Conservation (phyloP, 306 rosid species). For the Inga leiocalycina region DNA sequence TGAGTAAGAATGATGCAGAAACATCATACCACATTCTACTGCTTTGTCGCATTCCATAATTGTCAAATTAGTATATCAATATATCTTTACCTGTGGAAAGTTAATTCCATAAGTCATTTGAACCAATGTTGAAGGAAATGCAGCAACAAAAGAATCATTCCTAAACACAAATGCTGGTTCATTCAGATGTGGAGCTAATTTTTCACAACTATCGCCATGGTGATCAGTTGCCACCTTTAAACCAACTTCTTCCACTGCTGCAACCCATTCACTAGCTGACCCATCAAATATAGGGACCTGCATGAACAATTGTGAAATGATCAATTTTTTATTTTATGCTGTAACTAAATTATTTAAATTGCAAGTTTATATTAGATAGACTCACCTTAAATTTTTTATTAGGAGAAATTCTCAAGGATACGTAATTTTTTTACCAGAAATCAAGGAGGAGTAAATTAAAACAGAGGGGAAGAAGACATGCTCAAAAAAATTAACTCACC, state of each 20-base stretch:
- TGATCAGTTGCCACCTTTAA: constrained; percentile 59
- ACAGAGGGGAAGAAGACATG: not conserved
- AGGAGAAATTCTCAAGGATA: not conserved
- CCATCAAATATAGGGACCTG: constrained; percentile 97
- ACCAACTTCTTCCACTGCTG: constrained; percentile 70
- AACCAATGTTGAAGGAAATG: constrained; percentile 66
- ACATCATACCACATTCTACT: not conserved
- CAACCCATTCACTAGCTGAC: constrained; percentile 84
- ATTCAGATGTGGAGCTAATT: constrained; percentile 66
- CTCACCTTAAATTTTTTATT: not conserved
- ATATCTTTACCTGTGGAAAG: constrained; percentile 71
- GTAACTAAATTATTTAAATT: not conserved
- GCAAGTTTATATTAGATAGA: not conserved
- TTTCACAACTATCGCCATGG: constrained; percentile 58
- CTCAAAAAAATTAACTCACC: not conserved
- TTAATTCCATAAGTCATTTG: constrained; percentile 72
- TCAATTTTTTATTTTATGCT: constrained; percentile 29
- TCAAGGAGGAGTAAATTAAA: not conserved
- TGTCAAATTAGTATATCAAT: constrained; percentile 24
- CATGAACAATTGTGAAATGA: constrained; percentile 17
- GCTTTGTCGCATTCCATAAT: not conserved
- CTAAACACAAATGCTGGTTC: constrained; percentile 70
- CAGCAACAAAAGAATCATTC: constrained; percentile 75
- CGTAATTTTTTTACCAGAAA: not conserved
- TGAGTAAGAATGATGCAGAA: not conserved